These are phyloP conservation scores for Paraphaeosphaeria sporulosa DNA, from an alignment of 2,329 filamentous ascomycete species.

Conservation along the genomic window DNA sequence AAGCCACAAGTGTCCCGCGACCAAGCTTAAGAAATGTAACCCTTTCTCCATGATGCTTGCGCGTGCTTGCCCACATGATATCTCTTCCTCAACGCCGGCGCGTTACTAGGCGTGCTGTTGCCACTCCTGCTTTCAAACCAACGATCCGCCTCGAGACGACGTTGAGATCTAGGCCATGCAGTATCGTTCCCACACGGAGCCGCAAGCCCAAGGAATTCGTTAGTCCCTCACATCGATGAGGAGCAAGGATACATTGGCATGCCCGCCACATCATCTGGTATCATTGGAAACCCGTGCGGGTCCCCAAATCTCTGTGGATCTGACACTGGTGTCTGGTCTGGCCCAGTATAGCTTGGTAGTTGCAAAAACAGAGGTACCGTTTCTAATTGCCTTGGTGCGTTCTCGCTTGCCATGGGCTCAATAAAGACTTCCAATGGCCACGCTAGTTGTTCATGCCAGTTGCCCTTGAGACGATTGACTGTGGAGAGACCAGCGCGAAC, in stretches of 20 bases:
- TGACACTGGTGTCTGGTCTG: not conserved
- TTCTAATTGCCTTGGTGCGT: not conserved
- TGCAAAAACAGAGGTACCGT: not conserved
- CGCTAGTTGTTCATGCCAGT: slow-evolving; percentile 16
- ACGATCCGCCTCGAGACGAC: not conserved
- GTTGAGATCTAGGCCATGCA: not conserved
- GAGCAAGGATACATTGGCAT: not conserved
- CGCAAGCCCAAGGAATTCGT: no score
- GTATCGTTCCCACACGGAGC: not conserved
- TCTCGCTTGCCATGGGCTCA: not conserved
- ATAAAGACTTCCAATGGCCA: slow-evolving; percentile 13
- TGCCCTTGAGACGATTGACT: slow-evolving; percentile 9
- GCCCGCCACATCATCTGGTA: not conserved
- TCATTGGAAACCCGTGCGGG: not conserved
- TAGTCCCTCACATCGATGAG: not conserved
- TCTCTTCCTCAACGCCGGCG: not conserved
- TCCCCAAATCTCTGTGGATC: not conserved
- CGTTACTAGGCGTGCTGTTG: not conserved
- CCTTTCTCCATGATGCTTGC: not conserved
- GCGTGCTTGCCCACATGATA: slow-evolving; percentile 7
- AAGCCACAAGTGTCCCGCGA: slow-evolving; percentile 1
- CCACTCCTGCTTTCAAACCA: not conserved
- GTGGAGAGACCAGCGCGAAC: slow-evolving; percentile 13
- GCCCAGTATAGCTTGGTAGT: not conserved
- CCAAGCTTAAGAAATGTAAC: slow-evolving; percentile 10